phyloP scores from a whole-genome alignment of 441 rosid species.

The Adansonia madagascariensis region DNA sequence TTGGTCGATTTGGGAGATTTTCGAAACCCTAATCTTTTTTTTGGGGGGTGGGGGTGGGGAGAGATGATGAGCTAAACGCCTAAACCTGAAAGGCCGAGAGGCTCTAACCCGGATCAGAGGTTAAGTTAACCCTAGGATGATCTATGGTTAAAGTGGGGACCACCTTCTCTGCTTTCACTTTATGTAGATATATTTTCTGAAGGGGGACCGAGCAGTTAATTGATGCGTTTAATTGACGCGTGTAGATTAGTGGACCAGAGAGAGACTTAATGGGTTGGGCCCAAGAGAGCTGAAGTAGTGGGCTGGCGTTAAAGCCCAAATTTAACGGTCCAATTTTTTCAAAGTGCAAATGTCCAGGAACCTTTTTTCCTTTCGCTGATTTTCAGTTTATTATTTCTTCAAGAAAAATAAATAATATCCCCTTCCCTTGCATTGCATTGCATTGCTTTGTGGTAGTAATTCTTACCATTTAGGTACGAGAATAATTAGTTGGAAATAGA shows the following conservation, averaged over 20 bases:
- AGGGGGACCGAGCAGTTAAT: background rate
- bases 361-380: too few relatives aligned
- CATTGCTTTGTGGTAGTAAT: too few relatives aligned
- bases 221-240: background rate
- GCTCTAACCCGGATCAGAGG: constrained; percentile 22
- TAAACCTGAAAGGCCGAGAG: background rate
- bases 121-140: background rate
- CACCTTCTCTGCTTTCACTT: background rate
- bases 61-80: constrained; percentile 14
- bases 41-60: background rate
- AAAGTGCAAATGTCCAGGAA: background rate
- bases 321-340: background rate
- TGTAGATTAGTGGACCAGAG: background rate
- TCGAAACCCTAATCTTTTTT: constrained; percentile 21
- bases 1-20: constrained; percentile 3
- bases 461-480: too few relatives aligned
- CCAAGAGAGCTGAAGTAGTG: background rate
- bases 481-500: too few relatives aligned
- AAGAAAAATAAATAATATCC: too few relatives aligned
- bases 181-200: background rate
- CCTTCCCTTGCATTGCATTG: too few relatives aligned
- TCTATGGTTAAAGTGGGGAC: constrained; percentile 24
- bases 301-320: background rate
- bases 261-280: background rate
- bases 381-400: too few relatives aligned